Percentiles rank a stretch among this genome's conserved stretches.
phyloP scores from a whole-genome alignment of 139 green algal genomes.

The Coccomyxa sp. region DNA sequence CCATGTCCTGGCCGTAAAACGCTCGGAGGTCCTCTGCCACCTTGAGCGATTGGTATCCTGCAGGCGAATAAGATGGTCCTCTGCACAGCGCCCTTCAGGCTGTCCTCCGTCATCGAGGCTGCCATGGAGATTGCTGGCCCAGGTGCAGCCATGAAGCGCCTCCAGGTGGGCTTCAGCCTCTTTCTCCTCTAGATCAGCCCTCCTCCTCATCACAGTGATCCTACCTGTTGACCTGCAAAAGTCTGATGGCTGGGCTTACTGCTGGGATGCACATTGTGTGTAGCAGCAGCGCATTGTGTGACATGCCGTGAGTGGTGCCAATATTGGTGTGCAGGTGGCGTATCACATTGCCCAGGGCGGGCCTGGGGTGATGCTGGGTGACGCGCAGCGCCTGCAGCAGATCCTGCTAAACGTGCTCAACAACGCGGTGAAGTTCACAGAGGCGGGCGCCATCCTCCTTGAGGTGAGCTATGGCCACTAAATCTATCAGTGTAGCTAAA shows the following conservation, averaged over 20 bases:
- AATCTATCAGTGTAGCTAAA: background rate
- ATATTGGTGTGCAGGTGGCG: slow-evolving; percentile 48
- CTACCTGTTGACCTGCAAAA: too few relatives aligned
- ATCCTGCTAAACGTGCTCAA: slow-evolving; percentile 88
- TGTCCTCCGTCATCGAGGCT: slow-evolving; percentile 74
- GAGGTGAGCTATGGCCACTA: slow-evolving; percentile 48
- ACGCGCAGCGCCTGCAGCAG: slow-evolving; percentile 75
- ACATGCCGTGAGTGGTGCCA: too few relatives aligned
- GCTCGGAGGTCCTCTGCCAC: slow-evolving; percentile 60
- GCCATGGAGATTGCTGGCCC: slow-evolving; percentile 82
- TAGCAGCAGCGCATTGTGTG: too few relatives aligned
- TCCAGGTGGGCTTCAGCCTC: slow-evolving; percentile 61
- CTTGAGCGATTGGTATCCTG: background rate
- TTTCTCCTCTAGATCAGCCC: too few relatives aligned
- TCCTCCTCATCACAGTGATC: too few relatives aligned
- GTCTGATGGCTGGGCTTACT: too few relatives aligned
- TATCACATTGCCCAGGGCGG: slow-evolving; percentile 55
- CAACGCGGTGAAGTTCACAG: slow-evolving; percentile 91
- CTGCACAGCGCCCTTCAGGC: slow-evolving; percentile 43
- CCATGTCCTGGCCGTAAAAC: slow-evolving; percentile 88
- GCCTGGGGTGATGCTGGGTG: slow-evolving; percentile 36
- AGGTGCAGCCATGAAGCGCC: slow-evolving; percentile 57
- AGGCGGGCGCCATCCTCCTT: slow-evolving; percentile 67
- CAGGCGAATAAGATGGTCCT: slow-evolving; percentile 71
- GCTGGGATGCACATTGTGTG: too few relatives aligned